Base-by-base conservation (phyloP, 352 stramenopile species). In the Globisporangium lucens region DNA sequence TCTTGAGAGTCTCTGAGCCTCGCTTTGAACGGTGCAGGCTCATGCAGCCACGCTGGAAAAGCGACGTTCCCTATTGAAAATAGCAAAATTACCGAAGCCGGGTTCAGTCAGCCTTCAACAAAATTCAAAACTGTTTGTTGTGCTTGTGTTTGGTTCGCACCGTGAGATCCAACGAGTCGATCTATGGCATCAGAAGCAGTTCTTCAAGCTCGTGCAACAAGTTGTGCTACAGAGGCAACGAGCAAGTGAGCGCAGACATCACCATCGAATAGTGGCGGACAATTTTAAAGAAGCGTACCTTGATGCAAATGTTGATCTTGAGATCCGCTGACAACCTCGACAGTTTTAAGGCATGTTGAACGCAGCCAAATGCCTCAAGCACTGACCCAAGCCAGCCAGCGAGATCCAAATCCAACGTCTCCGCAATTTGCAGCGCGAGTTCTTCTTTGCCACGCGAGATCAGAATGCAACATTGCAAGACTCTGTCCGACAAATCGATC, bases 281-380 rank as follows among this genome's bases (percentile, higher is more conserved):
- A 15, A 8, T n/a, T 49, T n/a, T 13, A 5, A 4, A 30, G 10
- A 3, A 35, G n/a, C 66, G 30, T 60, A 79, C 73, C 68, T 88
- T 94, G 59, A 92, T 87, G 61, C 80, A 87, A 22, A 94, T 79
- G 68, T 89, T 90, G 41, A 89, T 69, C 66, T 82, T 83, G 36
- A 82, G 59, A 0, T 46, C 59, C 12, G 79, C 30, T 0, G 83
- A 87, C 5, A 89, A 64, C 15, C 72, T 68, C 0, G 71, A 68
- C 2, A 91, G 69, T 2, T 67, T 64, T 47, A 91, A 65, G 2
- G 78, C 79, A 17, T 83, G 69, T 0, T 59, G 35, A 22, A 73
- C 60, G 57, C 87, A 83, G 4, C 74, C 82, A 68, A 94, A 94
- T 2, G 79, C 85, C 60, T 94, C 83, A 20, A 90, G 85, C 9